These are phyloP conservation scores for Fusarium musae DNA, from an alignment of 2,329 filamentous ascomycete genomes.

Conservation along the genomic window DNA sequence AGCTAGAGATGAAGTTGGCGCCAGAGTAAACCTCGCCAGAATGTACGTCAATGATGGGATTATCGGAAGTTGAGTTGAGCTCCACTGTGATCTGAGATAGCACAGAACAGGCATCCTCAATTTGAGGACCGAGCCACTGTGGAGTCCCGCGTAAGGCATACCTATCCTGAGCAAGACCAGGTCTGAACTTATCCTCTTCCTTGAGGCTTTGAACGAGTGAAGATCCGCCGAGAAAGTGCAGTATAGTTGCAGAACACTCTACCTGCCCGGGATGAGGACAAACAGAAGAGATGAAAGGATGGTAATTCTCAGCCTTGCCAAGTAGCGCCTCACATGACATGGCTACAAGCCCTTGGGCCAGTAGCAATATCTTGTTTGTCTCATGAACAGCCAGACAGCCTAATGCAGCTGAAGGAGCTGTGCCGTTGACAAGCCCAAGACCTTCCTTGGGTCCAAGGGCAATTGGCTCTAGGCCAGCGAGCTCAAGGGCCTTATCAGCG, in stretches of 20 bases:
- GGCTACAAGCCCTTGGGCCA: neutral
- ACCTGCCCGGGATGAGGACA: neutral
- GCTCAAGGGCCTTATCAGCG: rapidly evolving
- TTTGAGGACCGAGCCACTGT: neutral
- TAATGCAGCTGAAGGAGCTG: neutral
- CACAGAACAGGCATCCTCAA: neutral
- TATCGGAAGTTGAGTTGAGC: neutral
- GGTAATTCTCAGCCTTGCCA: neutral
- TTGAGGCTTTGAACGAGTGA: rapidly evolving
- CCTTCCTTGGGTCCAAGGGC: neutral
- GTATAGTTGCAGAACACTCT: neutral
- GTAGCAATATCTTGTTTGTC: neutral
- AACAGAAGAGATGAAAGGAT: neutral
- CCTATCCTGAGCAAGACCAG: neutral
- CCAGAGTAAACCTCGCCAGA: neutral
- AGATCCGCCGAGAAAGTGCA: neutral
- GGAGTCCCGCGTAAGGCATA: neutral
- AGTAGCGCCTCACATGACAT: neutral
- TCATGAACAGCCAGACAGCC: neutral
- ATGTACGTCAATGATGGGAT: neutral
- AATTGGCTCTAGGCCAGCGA: neutral
- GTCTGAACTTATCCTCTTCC: rapidly evolving
- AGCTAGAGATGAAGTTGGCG: neutral
- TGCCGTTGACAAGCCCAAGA: rapidly evolving
- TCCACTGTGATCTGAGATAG: neutral